These are phyloP conservation scores for Ceriops decandra DNA, from an alignment of 345 rosid species.

Conservation along the genomic window DNA sequence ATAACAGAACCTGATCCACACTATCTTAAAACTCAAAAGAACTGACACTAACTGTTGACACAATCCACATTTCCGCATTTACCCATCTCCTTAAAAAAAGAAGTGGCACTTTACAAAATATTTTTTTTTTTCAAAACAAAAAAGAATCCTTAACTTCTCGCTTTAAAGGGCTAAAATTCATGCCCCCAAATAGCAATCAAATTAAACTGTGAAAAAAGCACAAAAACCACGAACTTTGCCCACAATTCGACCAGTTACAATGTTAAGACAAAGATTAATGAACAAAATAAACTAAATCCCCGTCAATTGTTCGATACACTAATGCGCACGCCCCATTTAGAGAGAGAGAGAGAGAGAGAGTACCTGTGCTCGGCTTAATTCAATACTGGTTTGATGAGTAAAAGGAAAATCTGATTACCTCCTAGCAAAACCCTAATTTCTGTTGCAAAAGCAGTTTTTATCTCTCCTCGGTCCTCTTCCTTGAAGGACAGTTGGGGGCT, in stretches of 20 bases:
- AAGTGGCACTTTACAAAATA: too few relatives aligned
- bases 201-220: neutral
- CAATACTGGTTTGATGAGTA: neutral
- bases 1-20: neutral
- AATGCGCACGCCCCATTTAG: too few relatives aligned
- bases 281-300: neutral
- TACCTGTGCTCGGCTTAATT: conserved; percentile 3
- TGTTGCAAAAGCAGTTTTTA: too few relatives aligned
- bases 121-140: neutral
- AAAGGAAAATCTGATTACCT: neutral
- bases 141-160: neutral
- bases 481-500: too few relatives aligned
- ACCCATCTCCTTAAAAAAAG: neutral
- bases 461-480: too few relatives aligned
- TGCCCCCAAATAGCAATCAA: too few relatives aligned
- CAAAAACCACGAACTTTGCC: neutral
- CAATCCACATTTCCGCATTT: too few relatives aligned
- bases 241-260: neutral
- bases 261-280: neutral
- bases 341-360: neutral
- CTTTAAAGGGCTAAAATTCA: neutral
- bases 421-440: conserved; percentile 11
- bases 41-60: neutral
- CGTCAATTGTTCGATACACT: neutral
- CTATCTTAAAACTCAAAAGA: neutral